Percentiles rank a stretch among this genome's conserved stretches.
These are phyloP conservation scores for Boletellus sp. DNA, from an alignment of 768 basidiomycete species.

Conservation along the genomic window DNA sequence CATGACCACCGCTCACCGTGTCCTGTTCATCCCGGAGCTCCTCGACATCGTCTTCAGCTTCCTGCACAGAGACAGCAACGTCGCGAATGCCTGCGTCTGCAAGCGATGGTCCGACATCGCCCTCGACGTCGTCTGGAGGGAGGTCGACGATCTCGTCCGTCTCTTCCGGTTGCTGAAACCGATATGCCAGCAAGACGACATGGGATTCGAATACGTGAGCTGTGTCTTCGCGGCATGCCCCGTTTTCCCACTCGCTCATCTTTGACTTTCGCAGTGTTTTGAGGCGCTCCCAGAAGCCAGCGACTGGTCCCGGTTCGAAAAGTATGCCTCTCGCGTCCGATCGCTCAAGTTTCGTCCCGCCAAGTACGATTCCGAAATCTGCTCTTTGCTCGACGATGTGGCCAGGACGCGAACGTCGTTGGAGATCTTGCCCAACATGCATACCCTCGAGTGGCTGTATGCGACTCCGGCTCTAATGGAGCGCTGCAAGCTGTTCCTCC, in stretches of 20 bases:
- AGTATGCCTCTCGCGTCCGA: slow-evolving; percentile 51
- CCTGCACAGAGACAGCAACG: slow-evolving; percentile 40
- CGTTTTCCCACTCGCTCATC: neutral
- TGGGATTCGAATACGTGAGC: slow-evolving; percentile 25
- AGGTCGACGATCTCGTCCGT: slow-evolving; percentile 42
- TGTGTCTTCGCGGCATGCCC: neutral
- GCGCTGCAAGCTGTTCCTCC: slow-evolving; percentile 54
- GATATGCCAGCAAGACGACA: slow-evolving; percentile 23
- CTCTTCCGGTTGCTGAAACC: slow-evolving; percentile 52
- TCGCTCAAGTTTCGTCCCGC: slow-evolving; percentile 23
- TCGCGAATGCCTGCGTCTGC: slow-evolving; percentile 50
- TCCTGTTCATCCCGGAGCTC: slow-evolving; percentile 56
- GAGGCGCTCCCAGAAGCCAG: slow-evolving; percentile 37
- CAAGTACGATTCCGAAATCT: slow-evolving; percentile 16
- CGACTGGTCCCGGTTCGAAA: slow-evolving; percentile 56
- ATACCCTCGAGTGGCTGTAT: slow-evolving; percentile 46
- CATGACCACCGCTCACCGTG: slow-evolving; percentile 20
- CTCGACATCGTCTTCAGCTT: slow-evolving; percentile 53
- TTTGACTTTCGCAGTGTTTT: slow-evolving; percentile 35
- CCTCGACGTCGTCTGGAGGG: slow-evolving; percentile 55
- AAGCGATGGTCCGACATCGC: slow-evolving; percentile 57
- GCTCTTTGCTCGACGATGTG: slow-evolving; percentile 43
- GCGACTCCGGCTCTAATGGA: slow-evolving; percentile 26
- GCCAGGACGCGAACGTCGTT: slow-evolving; percentile 52
- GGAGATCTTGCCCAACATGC: slow-evolving; percentile 53